Conservation (phyloP, 1,284 basidiomycete genomes). For the Marasmius sp. region DNA sequence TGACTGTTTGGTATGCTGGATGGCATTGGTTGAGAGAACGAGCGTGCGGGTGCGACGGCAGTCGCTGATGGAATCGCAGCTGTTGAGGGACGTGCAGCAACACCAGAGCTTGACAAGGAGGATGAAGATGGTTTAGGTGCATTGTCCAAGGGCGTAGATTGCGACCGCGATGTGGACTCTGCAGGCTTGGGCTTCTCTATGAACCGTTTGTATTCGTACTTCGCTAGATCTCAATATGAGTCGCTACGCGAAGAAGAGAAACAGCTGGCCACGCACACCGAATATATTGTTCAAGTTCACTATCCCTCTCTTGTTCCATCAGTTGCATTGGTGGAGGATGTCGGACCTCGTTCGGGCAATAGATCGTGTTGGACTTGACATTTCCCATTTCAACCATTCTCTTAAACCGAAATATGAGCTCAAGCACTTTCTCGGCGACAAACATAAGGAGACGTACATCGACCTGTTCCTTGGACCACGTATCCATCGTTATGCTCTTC, state of each 20-base stretch:
- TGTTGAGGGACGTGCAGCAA: slow-evolving; percentile 7
- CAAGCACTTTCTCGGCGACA: slow-evolving; percentile 6
- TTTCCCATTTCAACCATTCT: slow-evolving; percentile 79
- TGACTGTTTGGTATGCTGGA: slow-evolving; percentile 13
- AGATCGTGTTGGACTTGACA: slow-evolving; percentile 68
- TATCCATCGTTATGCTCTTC: slow-evolving; percentile 81
- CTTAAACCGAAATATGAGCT: slow-evolving; percentile 28
- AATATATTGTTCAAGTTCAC: slow-evolving; percentile 84
- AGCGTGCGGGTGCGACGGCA: slow-evolving; percentile 20
- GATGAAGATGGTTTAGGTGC: neutral
- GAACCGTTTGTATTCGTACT: slow-evolving; percentile 74
- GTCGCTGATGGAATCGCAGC: slow-evolving; percentile 7
- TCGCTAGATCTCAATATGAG: slow-evolving; percentile 41
- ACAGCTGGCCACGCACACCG: slow-evolving; percentile 50
- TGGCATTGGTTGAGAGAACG: slow-evolving; percentile 28
- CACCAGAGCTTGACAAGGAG: neutral
- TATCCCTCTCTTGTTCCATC: slow-evolving; percentile 77
- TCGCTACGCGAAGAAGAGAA: neutral
- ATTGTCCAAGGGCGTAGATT: slow-evolving; percentile 3
- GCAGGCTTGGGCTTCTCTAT: slow-evolving; percentile 45
- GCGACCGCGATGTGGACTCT: slow-evolving; percentile 45
- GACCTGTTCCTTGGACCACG: slow-evolving; percentile 84
- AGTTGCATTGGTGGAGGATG: slow-evolving; percentile 80
- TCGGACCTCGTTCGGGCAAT: slow-evolving; percentile 74
- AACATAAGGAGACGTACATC: slow-evolving; percentile 47